Base-by-base conservation (phyloP, 2,329 filamentous ascomycete species). In the Cladorrhinum sp. region DNA sequence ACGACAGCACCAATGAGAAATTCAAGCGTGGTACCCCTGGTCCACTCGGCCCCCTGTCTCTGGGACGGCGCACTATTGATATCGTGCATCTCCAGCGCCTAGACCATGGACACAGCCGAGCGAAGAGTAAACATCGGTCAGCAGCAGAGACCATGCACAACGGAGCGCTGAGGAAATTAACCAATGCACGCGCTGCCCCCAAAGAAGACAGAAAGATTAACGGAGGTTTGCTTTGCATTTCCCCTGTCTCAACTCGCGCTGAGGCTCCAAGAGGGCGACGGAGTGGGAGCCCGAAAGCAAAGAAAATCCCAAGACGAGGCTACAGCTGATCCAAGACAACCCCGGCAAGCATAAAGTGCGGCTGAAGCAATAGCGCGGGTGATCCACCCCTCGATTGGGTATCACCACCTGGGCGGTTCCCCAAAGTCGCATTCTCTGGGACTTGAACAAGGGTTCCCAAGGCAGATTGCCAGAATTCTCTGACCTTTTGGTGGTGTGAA, bases 311-410 rank as follows among this genome's bases (percentile, higher is more conserved):
- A 48, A 23, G 39, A 49, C 39, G 23, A 48, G 6, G 54, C 26
- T 57, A 36, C 20, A 14, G 26, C 14, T 18, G 26, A 33, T 20
- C 24, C 1, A 33, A 28, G 54, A 18, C 21, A 49, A 21, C 10
- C 24, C 49, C 36, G 30, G 24, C 53, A 33, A n/a, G 20, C 14
- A 57, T 36, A 57, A 33, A 49, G 54, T 57, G 54, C 54, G 54
- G 54, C 54, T 57, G 54, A 57, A 49, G n/a, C 10, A 49, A 57
- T 49, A 57, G 39, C 54, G 54, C 54, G 54, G 21, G 21, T 46
- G 42, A 14, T 18, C 14, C 18, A n/a, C 26, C 18, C 10, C 39
- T 24, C 14, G 18, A 48, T 57, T 49, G 54, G 54, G 54, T 49
- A n/a, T 57, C 39, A 57, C 16, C 21, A 57, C 39, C 39, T 21